Base-by-base conservation (phyloP, 164 flowering plant species). In the Sextonia rubra region DNA sequence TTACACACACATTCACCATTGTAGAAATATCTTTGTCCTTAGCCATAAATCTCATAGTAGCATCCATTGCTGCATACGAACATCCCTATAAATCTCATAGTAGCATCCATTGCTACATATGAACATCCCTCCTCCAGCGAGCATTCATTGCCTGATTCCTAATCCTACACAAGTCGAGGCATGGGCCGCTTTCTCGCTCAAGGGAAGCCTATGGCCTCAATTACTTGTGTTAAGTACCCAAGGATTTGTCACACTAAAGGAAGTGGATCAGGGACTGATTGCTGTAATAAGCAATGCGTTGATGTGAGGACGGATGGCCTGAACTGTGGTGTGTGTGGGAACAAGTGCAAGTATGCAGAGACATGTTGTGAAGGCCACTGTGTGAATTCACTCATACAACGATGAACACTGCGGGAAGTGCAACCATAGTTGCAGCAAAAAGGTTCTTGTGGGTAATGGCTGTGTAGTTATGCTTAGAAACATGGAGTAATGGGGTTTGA, bases 311-410 rank as follows among this genome's bases (percentile, higher is more conserved):
- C 7, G 17, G 78, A 78, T 26, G 32, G 73, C 3, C 37, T 56
- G 14, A 72, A 78, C 61, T 78, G 81, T 25, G 73, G 81, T 25
- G 29, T 22, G 67, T 75, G 81, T 65, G 75, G 81, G 70, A 68
- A 72, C 27, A 78, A 69, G 58, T 78, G 81, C 62, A 75, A 64
- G 71, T 71, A 63, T 65, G 52, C 44, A 3, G 73, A 75, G 55
- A 64, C 70, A 3, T 78, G 81, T 37, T 78, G 81, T 18, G 26
- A 48, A 56, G 81, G 78, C 5, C 68, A 75, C 23, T 75, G 78
- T 14, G 62, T 75, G 11, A 75, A 78, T 47, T 47, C 78, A 69
- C 11, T 64, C 63, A 8, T 72, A 25, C 37, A 32, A 75, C 61
- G 24, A 23, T 58, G 11, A 27, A 17, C 70, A 78, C 47, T 75